Evolutionary conservation across 75 land plant genomes (phyloP), one percentile per base, ranked within the genome.

Genomic region (Picea glauca): DNA sequence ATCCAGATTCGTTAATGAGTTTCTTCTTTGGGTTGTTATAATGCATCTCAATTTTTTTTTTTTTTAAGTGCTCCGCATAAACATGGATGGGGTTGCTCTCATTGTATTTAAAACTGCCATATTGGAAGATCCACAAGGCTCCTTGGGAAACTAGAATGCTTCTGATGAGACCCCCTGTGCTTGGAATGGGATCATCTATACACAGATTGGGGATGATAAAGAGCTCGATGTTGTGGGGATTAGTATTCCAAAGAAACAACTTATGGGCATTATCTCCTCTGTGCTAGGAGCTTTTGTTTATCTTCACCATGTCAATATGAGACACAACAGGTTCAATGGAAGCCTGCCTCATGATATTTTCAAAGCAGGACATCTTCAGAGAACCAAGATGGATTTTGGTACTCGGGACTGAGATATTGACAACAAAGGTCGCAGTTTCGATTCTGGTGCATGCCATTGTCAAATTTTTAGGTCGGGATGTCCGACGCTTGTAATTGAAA

Each of bases 71-170:
- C 21, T 62, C 35, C 23, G 78, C 74, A 58, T 80, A 46, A 90
- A 85, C 65, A 82, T 64, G 31, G 92, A 90, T 68, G 90, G 92
- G 0, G 65, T 68, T 77, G 85, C 87, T 0, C 84, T 90, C 50
- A 68, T 90, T 32, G 84, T 88, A 79, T 77, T 26, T 26, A 26
- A 26, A 26, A 26, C 26, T 26, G 26, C 26, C 26, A 26, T 26
- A 26, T 26, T 26, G 26, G 26, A 26, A 26, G 26, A 26, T 26
- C 26, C 26, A 26, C 26, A 26, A 26, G 26, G 26, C 0, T 26
- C 26, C 26, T 26, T 26, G 26, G 26, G 26, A 26, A 26, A 26
- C 26, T 26, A 26, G 26, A 26, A 26, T 26, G 26, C 26, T 26
- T 26, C 0, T 26, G 26, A 26, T 26, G 26, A 26, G 26, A 26